Conservation (phyloP, 2,329 filamentous ascomycete genomes). For the Ceratocystiopsis sp. region DNA sequence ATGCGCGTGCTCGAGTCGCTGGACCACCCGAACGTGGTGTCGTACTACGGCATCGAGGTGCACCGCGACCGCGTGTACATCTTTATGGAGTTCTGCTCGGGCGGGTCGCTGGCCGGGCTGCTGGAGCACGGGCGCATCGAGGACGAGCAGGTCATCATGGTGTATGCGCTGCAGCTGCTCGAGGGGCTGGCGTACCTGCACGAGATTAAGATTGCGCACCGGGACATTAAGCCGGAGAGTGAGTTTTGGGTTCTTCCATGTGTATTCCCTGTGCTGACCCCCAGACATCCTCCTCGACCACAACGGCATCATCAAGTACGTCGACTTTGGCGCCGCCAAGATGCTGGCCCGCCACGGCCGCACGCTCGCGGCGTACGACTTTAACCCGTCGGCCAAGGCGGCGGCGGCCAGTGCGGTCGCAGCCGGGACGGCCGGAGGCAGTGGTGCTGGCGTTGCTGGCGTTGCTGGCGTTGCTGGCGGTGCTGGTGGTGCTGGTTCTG, state of each 20-base stretch:
- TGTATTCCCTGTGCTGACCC: not conserved
- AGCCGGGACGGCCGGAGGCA: too few species aligned
- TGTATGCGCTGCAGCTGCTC: slow-evolving; percentile 84
- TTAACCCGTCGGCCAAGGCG: not conserved
- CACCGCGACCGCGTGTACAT: slow-evolving; percentile 99
- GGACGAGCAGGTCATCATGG: slow-evolving; percentile 94
- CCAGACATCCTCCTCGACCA: slow-evolving; percentile 87
- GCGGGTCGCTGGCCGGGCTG: slow-evolving; percentile 75
- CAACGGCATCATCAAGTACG: slow-evolving; percentile 97
- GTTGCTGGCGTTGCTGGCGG: too few species aligned
- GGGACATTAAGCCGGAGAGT: slow-evolving; percentile 97
- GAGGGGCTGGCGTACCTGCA: slow-evolving; percentile 91
- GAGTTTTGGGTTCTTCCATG: slow-evolving; percentile 23
- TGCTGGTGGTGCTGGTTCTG: too few species aligned
- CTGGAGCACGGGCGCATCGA: slow-evolving; percentile 94
- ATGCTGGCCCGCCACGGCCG: slow-evolving; percentile 88
- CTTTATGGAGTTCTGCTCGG: slow-evolving; percentile 98
- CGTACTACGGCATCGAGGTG: slow-evolving; percentile 94
- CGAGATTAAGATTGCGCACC: slow-evolving; percentile 79
- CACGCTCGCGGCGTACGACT: slow-evolving; percentile 34
- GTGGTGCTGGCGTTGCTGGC: too few species aligned
- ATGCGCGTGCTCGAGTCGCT: slow-evolving; percentile 93
- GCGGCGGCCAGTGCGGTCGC: too few species aligned
- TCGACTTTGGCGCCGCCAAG: slow-evolving; percentile 95
- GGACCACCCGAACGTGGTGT: slow-evolving; percentile 94